Percentiles rank a stretch among this genome's conserved stretches.
Evolutionary conservation across 345 rosid species (phyloP).

Genomic region (Eucalyptus pauciflora): DNA sequence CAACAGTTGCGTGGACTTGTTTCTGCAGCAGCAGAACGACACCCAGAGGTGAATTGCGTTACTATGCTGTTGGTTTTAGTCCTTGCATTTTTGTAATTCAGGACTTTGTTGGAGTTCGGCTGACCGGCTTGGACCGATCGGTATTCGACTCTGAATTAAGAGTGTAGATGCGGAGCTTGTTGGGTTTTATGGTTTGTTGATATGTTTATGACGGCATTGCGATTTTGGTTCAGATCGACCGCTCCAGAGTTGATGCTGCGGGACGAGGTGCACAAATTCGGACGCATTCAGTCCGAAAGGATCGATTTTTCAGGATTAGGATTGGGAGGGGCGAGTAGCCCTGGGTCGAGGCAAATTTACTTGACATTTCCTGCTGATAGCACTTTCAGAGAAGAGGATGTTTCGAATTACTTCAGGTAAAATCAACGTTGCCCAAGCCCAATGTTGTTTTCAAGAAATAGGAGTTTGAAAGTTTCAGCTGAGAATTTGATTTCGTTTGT

Average conservation of each 20-base stretch:
- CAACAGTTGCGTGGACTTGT: conserved; percentile 10
- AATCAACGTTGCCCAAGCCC: neutral
- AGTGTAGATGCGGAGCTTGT: neutral
- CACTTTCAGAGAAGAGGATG: conserved; percentile 76
- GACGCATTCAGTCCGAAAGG: conserved; percentile 42
- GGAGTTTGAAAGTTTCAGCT: neutral
- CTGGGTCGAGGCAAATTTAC: conserved; percentile 72
- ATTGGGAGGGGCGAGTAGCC: conserved; percentile 28
- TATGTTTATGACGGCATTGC: neutral
- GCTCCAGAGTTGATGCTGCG: conserved; percentile 53
- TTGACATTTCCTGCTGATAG: conserved; percentile 83
- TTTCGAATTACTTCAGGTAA: conserved; percentile 71
- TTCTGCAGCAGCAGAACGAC: conserved; percentile 37
- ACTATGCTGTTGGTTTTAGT: neutral
- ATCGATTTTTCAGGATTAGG: conserved; percentile 42
- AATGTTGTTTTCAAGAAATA: neutral
- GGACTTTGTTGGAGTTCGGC: neutral
- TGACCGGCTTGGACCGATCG: neutral
- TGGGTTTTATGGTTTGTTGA: neutral
- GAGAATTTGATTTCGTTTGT: neutral
- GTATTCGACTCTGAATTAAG: neutral
- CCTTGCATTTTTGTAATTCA: neutral
- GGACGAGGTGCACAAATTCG: conserved; percentile 48
- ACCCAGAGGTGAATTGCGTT: conserved; percentile 1
- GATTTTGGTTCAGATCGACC: conserved; percentile 24